A percentile compares a stretch with the other conserved stretches of the same genome.
Conservation (phyloP, 2,329 filamentous ascomycete genomes). For the Macrophomina tecta region DNA sequence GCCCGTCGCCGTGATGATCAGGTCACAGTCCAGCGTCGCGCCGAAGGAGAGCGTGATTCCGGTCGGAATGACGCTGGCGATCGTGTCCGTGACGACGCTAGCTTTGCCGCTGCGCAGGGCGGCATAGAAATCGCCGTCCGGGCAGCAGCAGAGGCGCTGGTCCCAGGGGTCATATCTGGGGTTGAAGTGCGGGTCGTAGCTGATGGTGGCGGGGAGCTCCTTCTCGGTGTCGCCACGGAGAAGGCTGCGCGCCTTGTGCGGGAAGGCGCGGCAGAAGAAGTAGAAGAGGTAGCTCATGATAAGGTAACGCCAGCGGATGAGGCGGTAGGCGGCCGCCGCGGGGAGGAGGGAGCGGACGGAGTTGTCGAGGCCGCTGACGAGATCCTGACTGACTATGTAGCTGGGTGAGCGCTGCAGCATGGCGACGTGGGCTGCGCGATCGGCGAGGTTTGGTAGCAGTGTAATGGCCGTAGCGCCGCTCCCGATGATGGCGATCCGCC, state of each 20-base stretch:
- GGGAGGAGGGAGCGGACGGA: conserved; percentile 56
- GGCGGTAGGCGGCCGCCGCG: conserved; percentile 50
- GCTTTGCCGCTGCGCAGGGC: conserved; percentile 58
- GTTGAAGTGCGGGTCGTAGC: conserved; percentile 52
- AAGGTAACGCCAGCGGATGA: conserved; percentile 60
- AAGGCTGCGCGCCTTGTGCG: conserved; percentile 54
- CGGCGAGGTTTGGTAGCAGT: conserved; percentile 72
- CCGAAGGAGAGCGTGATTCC: conserved; percentile 54
- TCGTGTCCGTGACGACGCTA: conserved; percentile 61
- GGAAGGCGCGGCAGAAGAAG: conserved; percentile 59
- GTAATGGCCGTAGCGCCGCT: conserved; percentile 82
- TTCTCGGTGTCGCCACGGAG: conserved; percentile 54
- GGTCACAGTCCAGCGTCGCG: conserved; percentile 58
- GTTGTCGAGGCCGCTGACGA: conserved; percentile 46
- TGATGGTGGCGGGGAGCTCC: conserved; percentile 56
- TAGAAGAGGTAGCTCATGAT: conserved; percentile 56
- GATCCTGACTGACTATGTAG: conserved; percentile 65
- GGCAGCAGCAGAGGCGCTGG: conserved; percentile 74
- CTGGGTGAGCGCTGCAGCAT: conserved; percentile 82
- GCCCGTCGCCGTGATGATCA: conserved; percentile 71
- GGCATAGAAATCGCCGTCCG: conserved; percentile 65
- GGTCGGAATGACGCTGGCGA: conserved; percentile 56
- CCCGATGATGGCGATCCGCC: conserved; percentile 75
- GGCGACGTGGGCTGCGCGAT: conserved; percentile 68
- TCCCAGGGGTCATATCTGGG: conserved; percentile 63